Base-by-base conservation (phyloP, 306 rosid species). In the Psophocarpus tetragonolobus region DNA sequence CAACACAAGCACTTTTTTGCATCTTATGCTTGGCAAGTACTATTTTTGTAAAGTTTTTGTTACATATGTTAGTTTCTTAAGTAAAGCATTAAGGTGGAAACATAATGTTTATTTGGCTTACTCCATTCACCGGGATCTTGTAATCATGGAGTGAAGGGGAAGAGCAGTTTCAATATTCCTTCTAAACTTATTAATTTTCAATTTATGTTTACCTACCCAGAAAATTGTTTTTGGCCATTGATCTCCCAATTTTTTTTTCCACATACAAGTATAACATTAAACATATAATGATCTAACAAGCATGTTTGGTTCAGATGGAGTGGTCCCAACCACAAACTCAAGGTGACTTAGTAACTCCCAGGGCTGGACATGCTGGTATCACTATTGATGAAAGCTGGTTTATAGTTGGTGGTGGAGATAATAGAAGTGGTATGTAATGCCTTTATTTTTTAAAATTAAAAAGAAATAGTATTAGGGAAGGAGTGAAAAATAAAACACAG, bases 371-470 rank as follows among this genome's bases (percentile, higher is more conserved):
- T 85, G 89, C 96, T 80, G 98, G 99, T 75, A 69, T 88, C 75
- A 80, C 88, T 78, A 80, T 96, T 75, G 91, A 78, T 76, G 97
- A 85, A 65, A 81, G 87, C 85, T 96, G 99, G 98, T 92, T 86
- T 85, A 84, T 91, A 68, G 97, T 91, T 79, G 99, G 99, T 26
- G 99, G 99, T 48, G 99, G 99, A 76, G 98, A 96, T 84, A 96
- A 96, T 79, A 88, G 29, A 82, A 92, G 81, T 84, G 99, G 99
- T 92, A 86, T 81, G 82, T 50, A 58, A 33, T 48, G 29, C 60
- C 20, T 58, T 8, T 69, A 2, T 51, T 54, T 76, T 45, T 21
- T 47, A 15, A 38, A 50, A 41, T 20, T 36, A 15, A 15, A 73
- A 65, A 66, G 24, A 38, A 79, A 35, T 63, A 56, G 21, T 41